These are phyloP conservation scores for Cairneyella variabilis DNA, from an alignment of 495 filamentous ascomycete species.

Conservation along the genomic window DNA sequence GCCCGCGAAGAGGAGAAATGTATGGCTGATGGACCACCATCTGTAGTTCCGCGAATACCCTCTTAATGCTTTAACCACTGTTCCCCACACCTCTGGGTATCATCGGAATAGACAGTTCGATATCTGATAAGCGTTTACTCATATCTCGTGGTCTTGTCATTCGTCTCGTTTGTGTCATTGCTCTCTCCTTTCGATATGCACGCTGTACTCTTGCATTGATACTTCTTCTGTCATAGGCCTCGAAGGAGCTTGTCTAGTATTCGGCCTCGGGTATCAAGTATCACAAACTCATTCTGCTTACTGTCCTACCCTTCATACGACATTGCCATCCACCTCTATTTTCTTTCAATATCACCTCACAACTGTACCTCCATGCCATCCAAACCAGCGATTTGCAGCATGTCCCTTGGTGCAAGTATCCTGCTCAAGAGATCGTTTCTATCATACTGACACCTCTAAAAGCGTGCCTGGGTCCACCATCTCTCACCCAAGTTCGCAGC, in stretches of 20 bases:
- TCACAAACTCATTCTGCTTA: no score
- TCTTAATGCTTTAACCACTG: constrained; percentile 15
- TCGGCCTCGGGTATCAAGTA: no score
- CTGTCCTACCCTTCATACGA: neutral
- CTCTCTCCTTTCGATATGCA: no score
- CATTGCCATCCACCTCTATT: no score
- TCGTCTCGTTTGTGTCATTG: neutral
- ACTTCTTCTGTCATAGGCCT: no score
- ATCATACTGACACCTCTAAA: constrained; percentile 7
- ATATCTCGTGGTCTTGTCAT: neutral
- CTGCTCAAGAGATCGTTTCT: neutral
- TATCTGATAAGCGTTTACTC: neutral
- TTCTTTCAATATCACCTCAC: neutral
- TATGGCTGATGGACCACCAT: no score
- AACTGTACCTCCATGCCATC: constrained; percentile 11
- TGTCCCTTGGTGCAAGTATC: constrained; percentile 15
- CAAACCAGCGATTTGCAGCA: constrained; percentile 14
- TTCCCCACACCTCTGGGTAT: constrained; percentile 5
- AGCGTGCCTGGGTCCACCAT: constrained; percentile 50
- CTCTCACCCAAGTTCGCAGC: constrained; percentile 62
- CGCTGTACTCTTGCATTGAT: no score
- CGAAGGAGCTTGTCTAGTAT: no score
- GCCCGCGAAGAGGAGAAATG: no score
- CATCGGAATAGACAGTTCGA: neutral
- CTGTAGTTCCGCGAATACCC: constrained; percentile 8